Base-by-base conservation (phyloP, 2,329 filamentous ascomycete genomes). In the Trichophyton schoenleinii region DNA sequence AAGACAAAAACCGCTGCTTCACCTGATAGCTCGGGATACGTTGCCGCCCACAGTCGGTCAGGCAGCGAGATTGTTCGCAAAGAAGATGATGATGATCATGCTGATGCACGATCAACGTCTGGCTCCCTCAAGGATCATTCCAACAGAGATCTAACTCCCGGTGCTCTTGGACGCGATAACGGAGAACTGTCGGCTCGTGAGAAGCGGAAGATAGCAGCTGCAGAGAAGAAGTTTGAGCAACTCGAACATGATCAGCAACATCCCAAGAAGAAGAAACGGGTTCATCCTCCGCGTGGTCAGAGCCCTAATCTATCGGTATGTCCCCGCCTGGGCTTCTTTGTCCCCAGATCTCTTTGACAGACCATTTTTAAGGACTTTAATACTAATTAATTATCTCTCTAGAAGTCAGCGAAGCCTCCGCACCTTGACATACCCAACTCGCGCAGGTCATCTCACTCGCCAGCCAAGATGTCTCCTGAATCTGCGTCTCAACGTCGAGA, bases 111-210 rank as follows among this genome's bases (percentile, higher is more conserved):
- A 58, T 86, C 83, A 15, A 79, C 78, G 0, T 82, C 81, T 22
- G 81, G 79, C 13, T 85, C 83, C 22, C 77, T 76, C 22, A 81
- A 79, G 57, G 77, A 78, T 63, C 82, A 79, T 1, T 78, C 74
- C 58, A 86, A 83, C 70, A 81, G 83, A 46, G 83, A 86, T 67
- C 78, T 83, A 55, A 86, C 83, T 4, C 83, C 83, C 1, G 81
- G 79, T 57, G 77, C 77, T 9, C 66, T 78, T 48, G 70, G 76
- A 31, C 66, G 71, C 3, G 63, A 74, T 58, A 73, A 77, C 9
- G 70, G 77, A 1, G 83, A 83, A 64, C 74, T 85, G 64, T 85
- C 83, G 1, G 83, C 81, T 63, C 78, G 83, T 3, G 83, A 86
- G 66, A 79, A 79, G 67, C 80, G 83, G 62, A 86, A 86, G 70